These are phyloP conservation scores for Globisporangium viniferum DNA, from an alignment of 352 stramenopile species.

Conservation along the genomic window DNA sequence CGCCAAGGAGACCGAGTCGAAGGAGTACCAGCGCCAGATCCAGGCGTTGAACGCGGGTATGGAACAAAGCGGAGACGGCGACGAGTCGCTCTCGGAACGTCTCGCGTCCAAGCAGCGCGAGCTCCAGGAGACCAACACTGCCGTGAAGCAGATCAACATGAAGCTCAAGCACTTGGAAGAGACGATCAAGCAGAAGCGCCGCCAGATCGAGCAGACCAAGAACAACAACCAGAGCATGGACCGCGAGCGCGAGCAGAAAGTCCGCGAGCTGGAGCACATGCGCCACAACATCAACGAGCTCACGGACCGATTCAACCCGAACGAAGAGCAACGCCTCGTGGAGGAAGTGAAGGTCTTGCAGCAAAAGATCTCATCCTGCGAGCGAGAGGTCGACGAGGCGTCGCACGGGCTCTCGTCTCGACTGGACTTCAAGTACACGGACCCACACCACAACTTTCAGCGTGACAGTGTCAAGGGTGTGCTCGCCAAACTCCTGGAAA, in stretches of 20 bases:
- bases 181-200: slow-evolving; percentile 73
- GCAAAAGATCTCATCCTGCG: slow-evolving; percentile 57
- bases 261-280: slow-evolving; percentile 64
- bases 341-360: slow-evolving; percentile 59
- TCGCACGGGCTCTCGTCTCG: slow-evolving; percentile 93
- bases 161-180: slow-evolving; percentile 93
- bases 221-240: slow-evolving; percentile 76
- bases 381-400: slow-evolving; percentile 91
- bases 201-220: slow-evolving; percentile 64
- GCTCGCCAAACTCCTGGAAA: slow-evolving; percentile 94
- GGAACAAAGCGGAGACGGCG: slow-evolving; percentile 65
- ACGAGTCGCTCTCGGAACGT: slow-evolving; percentile 74
- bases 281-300: slow-evolving; percentile 49
- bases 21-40: slow-evolving; percentile 80
- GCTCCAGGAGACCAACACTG: slow-evolving; percentile 73
- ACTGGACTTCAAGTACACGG: slow-evolving; percentile 96
- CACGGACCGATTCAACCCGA: slow-evolving; percentile 67
- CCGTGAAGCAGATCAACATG: slow-evolving; percentile 90
- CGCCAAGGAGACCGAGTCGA: slow-evolving; percentile 59
- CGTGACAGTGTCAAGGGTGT: slow-evolving; percentile 96
- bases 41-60: slow-evolving; percentile 86
- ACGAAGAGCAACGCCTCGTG: slow-evolving; percentile 66
- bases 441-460: slow-evolving; percentile 94
- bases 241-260: slow-evolving; percentile 61
- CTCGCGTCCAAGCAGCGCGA: slow-evolving; percentile 78